Conservation (phyloP, 1,284 basidiomycete genomes). For the Lignosus rhinocerotis region DNA sequence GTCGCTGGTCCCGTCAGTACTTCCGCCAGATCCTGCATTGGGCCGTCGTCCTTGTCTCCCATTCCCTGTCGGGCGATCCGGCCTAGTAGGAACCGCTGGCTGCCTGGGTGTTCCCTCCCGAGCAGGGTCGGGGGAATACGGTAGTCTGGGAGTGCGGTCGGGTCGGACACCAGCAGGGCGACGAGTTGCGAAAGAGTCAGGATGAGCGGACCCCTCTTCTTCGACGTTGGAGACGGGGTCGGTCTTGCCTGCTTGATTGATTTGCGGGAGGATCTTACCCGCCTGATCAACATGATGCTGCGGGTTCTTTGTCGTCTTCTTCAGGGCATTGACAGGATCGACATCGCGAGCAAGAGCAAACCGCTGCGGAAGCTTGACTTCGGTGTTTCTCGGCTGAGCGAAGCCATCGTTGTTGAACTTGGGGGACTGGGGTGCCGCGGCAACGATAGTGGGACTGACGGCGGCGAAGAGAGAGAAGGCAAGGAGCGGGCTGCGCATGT, state of each 20-base stretch:
- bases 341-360: background rate
- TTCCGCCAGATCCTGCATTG: background rate
- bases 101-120: no score
- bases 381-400: constrained; percentile 6
- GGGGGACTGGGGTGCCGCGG: constrained; percentile 27
- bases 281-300: no score
- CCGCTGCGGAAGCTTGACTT: constrained; percentile 8
- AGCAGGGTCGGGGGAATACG: background rate
- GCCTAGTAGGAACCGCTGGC: no score
- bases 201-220: background rate
- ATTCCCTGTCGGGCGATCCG: no score
- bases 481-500: constrained; percentile 32
- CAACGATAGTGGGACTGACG: constrained; percentile 25
- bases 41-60: background rate
- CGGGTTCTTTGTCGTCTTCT: background rate
- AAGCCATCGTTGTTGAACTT: constrained; percentile 5
- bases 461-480: constrained; percentile 31
- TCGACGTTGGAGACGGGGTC: background rate
- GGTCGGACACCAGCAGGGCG: background rate
- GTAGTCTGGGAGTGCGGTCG: background rate
- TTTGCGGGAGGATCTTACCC: no score
- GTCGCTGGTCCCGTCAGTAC: background rate
- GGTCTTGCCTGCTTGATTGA: no score
- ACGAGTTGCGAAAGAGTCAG: background rate
- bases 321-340: background rate